These are phyloP conservation scores for Gymnopus androsaceus DNA, from an alignment of 1,284 basidiomycete genomes.

Conservation along the genomic window DNA sequence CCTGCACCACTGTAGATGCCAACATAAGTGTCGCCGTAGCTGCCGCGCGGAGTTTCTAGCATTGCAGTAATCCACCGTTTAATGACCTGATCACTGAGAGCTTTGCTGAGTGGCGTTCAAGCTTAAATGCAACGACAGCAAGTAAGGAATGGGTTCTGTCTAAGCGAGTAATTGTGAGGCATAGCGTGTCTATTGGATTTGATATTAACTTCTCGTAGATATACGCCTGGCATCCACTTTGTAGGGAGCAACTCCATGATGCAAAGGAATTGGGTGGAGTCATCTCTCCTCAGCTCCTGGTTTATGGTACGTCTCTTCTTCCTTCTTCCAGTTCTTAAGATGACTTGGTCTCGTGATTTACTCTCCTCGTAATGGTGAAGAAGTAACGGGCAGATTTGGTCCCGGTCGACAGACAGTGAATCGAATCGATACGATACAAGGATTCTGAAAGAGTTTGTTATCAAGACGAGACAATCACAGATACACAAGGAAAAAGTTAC, in stretches of 20 bases:
- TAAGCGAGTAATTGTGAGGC: not conserved
- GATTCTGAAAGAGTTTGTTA: too few relatives aligned
- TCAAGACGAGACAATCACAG: too few relatives aligned
- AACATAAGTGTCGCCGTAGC: slow-evolving; percentile 16
- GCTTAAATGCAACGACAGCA: not conserved
- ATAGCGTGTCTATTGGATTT: not conserved
- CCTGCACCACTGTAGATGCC: slow-evolving; percentile 15
- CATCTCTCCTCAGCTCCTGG: slow-evolving; percentile 8
- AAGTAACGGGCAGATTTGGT: too few relatives aligned
- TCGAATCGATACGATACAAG: too few relatives aligned
- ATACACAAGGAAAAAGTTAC: too few relatives aligned
- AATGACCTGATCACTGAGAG: slow-evolving; percentile 14
- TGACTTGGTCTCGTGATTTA: not conserved
- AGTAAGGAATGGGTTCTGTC: slow-evolving; percentile 1
- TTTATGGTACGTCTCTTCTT: slow-evolving; percentile 8
- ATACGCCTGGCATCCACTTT: slow-evolving; percentile 3
- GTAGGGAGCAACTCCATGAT: slow-evolving; percentile 12
- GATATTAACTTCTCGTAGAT: not conserved
- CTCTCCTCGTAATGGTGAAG: too few relatives aligned
- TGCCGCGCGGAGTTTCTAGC: slow-evolving; percentile 16
- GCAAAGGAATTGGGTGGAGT: slow-evolving; percentile 8
- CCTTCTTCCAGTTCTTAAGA: too few relatives aligned
- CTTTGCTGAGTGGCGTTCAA: not conserved
- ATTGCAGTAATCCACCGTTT: slow-evolving; percentile 18
- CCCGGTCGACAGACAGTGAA: too few relatives aligned